Percentiles rank a stretch among this genome's conserved stretches.
phyloP scores from a whole-genome alignment of 768 basidiomycete genomes.

The Boletus coccyginus region DNA sequence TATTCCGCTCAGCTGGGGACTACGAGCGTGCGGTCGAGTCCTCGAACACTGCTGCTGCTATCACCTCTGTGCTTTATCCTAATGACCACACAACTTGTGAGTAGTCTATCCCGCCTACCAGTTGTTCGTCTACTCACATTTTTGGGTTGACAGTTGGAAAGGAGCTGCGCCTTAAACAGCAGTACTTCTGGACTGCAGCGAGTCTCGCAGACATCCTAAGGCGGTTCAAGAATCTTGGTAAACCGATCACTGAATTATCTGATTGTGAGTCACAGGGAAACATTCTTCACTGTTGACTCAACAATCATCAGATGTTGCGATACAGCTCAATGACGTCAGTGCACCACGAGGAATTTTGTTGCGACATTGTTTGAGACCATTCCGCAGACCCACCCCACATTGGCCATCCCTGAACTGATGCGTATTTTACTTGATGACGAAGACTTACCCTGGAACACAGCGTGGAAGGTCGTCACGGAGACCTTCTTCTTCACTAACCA shows the following conservation, averaged over 20 bases:
- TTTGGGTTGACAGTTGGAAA: constrained; percentile 59
- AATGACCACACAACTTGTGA: constrained; percentile 81
- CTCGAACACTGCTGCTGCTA: constrained; percentile 87
- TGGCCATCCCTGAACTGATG: constrained; percentile 95
- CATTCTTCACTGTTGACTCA: constrained; percentile 3
- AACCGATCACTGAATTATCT: constrained; percentile 76
- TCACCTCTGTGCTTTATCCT: constrained; percentile 94
- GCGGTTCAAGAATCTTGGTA: constrained; percentile 87
- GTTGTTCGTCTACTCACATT: background rate
- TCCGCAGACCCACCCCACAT: constrained; percentile 86
- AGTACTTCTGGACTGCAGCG: constrained; percentile 94
- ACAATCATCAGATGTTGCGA: constrained; percentile 62
- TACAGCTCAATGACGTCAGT: constrained; percentile 90
- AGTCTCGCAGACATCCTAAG: constrained; percentile 87
- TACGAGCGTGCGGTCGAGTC: constrained; percentile 89
- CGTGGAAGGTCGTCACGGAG: constrained; percentile 87
- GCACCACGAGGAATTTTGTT: background rate
- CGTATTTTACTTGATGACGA: constrained; percentile 91
- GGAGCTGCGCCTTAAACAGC: constrained; percentile 89
- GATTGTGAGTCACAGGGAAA: constrained; percentile 54
- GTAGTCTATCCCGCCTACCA: constrained; percentile 6
- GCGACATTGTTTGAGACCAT: constrained; percentile 1
- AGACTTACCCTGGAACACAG: constrained; percentile 74
- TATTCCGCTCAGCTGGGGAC: constrained; percentile 64
- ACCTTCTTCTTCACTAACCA: constrained; percentile 98